These are phyloP conservation scores for Quercus mongolica DNA, from an alignment of 306 rosid genomes.

Conservation along the genomic window DNA sequence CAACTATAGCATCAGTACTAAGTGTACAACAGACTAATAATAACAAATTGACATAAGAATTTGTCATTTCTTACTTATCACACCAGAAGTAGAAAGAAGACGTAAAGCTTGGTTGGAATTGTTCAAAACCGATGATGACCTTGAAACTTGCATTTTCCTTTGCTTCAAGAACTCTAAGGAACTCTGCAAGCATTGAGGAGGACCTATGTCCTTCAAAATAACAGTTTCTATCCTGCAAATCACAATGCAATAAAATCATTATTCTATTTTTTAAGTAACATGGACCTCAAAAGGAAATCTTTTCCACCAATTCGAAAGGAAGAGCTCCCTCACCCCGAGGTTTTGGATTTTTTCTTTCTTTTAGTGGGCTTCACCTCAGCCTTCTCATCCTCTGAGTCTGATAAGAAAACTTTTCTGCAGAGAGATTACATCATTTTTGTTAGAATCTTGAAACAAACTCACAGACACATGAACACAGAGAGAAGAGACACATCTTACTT, in stretches of 20 bases:
- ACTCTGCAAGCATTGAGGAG: slow-evolving; percentile 58
- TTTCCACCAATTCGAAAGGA: not conserved
- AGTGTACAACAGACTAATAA: not conserved
- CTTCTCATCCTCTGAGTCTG: slow-evolving; percentile 61
- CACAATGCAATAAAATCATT: slow-evolving; percentile 5
- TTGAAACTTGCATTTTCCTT: slow-evolving; percentile 60
- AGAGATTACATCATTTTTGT: slow-evolving; percentile 18
- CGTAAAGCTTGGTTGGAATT: slow-evolving; percentile 83
- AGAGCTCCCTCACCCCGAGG: slow-evolving; percentile 50
- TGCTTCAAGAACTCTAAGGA: slow-evolving; percentile 79
- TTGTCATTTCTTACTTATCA: slow-evolving; percentile 40
- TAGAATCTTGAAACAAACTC: slow-evolving; percentile 6
- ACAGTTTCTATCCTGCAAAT: slow-evolving; percentile 60
- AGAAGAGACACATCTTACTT: slow-evolving; percentile 43
- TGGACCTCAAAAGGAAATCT: not conserved
- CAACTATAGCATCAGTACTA: not conserved
- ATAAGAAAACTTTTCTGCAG: slow-evolving; percentile 55
- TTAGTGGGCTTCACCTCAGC: slow-evolving; percentile 32
- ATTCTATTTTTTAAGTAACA: not conserved
- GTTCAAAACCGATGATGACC: slow-evolving; percentile 75
- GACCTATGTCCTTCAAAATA: slow-evolving; percentile 48
- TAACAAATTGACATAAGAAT: not conserved
- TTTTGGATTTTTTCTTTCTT: slow-evolving; percentile 58
- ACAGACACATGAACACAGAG: not conserved
- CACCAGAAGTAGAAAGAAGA: slow-evolving; percentile 58